These are phyloP conservation scores for Posidonia oceanica DNA, from an alignment of 116 monocot species.

Conservation along the genomic window DNA sequence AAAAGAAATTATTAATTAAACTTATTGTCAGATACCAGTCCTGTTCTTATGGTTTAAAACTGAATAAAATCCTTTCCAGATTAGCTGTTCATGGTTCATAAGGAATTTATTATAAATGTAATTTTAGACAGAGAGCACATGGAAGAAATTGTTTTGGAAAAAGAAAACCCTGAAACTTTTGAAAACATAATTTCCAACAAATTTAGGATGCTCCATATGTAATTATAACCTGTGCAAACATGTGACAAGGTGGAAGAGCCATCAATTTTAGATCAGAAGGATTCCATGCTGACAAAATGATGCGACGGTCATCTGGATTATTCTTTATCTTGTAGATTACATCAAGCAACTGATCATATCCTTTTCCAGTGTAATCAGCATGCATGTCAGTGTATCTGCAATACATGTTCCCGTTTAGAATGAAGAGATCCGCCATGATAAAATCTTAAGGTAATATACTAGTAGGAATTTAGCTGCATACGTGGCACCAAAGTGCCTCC, in stretches of 20 bases:
- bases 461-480: slow-evolving; percentile 20
- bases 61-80: too few relatives aligned
- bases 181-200: neutral
- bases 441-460: neutral
- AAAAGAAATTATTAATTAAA: neutral
- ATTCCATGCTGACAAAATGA: slow-evolving; percentile 93
- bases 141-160: too few relatives aligned
- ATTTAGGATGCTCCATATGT: neutral
- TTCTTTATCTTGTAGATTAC: slow-evolving; percentile 89
- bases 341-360: slow-evolving; percentile 91
- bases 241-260: slow-evolving; percentile 98
- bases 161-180: too few relatives aligned
- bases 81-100: too few relatives aligned
- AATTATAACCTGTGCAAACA: slow-evolving; percentile 82
- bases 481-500: slow-evolving; percentile 98
- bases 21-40: neutral
- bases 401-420: slow-evolving; percentile 7
- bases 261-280: slow-evolving; percentile 90
- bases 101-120: too few relatives aligned
- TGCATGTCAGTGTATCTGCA: slow-evolving; percentile 84
- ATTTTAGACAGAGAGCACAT: too few relatives aligned
- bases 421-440: neutral
- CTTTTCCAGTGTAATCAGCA: slow-evolving; percentile 87
- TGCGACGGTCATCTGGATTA: slow-evolving; percentile 86
- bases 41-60: neutral